Percentiles rank a stretch among this genome's conserved stretches.
Conservation (phyloP, 2,329 filamentous ascomycete genomes). For the Fusarium miscanthi region DNA sequence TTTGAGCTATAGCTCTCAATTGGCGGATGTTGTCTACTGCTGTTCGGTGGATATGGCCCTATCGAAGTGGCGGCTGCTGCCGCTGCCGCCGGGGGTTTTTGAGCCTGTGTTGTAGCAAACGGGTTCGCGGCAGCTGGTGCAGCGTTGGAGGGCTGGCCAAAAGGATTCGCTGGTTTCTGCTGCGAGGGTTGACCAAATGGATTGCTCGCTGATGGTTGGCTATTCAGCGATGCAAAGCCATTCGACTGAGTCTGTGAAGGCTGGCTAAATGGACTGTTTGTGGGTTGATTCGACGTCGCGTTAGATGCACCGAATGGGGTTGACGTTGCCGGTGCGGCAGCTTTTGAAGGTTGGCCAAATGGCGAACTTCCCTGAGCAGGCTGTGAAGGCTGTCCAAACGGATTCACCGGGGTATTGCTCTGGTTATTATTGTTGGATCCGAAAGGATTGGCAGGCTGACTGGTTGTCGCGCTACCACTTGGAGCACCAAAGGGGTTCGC, state of each 20-base stretch:
- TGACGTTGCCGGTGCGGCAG: conserved; percentile 27
- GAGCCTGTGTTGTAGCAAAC: conserved; percentile 36
- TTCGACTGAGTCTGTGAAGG: conserved; percentile 38
- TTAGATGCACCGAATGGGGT: conserved; percentile 46
- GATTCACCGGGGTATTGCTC: conserved; percentile 28
- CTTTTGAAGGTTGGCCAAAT: conserved; percentile 36
- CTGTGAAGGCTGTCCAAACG: conserved; percentile 45
- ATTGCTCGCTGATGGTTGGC: conserved; percentile 35
- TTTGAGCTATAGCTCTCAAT: conserved; percentile 57
- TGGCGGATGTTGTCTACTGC: conserved; percentile 58
- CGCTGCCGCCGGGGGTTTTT: neutral
- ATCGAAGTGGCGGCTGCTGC: conserved; percentile 25
- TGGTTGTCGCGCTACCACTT: conserved; percentile 19
- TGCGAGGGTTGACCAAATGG: conserved; percentile 44
- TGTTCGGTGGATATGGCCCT: conserved; percentile 58
- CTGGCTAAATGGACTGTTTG: conserved; percentile 46
- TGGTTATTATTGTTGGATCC: conserved; percentile 31
- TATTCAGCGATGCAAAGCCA: conserved; percentile 39
- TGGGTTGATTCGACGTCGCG: conserved; percentile 26
- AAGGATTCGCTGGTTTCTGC: conserved; percentile 32
- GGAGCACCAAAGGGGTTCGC: conserved; percentile 47
- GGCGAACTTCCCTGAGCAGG: conserved; percentile 28
- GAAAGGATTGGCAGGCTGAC: conserved; percentile 37
- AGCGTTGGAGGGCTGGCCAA: conserved; percentile 43
- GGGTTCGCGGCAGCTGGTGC: conserved; percentile 38